Evolutionary conservation across 163 green algal genomes (phyloP).

Genomic region (Scenedesmus sp.): DNA sequence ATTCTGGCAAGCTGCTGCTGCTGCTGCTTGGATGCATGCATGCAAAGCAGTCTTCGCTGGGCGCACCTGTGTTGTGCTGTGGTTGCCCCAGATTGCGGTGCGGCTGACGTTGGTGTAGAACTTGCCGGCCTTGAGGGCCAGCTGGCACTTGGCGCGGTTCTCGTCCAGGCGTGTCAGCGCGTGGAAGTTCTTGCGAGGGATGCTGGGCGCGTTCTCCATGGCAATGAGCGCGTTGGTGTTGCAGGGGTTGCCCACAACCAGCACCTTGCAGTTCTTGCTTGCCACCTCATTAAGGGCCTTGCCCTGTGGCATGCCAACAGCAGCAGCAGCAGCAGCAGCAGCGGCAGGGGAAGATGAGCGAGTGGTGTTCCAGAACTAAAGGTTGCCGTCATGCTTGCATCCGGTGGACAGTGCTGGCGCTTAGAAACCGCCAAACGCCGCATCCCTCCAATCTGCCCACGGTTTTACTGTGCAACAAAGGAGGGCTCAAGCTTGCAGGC

Average conservation of each 20-base stretch:
- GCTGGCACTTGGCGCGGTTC: slow-evolving; percentile 96
- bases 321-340: slow-evolving; percentile 11
- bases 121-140: slow-evolving; percentile 89
- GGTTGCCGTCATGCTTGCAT: not conserved
- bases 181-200: slow-evolving; percentile 78
- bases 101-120: slow-evolving; percentile 93
- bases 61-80: slow-evolving; percentile 50
- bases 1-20: not conserved
- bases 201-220: slow-evolving; percentile 78
- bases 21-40: not conserved
- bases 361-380: no score
- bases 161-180: slow-evolving; percentile 94
- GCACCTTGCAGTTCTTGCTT: slow-evolving; percentile 86
- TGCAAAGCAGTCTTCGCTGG: not conserved
- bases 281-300: slow-evolving; percentile 90
- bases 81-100: slow-evolving; percentile 65
- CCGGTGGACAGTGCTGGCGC: no score
- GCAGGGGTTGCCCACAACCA: slow-evolving; percentile 97
- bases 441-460: no score
- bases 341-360: not conserved
- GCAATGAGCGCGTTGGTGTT: slow-evolving; percentile 95
- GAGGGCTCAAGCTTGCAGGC: not conserved
- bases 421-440: no score
- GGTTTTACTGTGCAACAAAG: no score
- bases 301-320: slow-evolving; percentile 67